Evolutionary conservation across 2,329 filamentous ascomycete species (phyloP), one percentile per base, ranked within the genome.

Genomic region (Leptodontidium sp.): DNA sequence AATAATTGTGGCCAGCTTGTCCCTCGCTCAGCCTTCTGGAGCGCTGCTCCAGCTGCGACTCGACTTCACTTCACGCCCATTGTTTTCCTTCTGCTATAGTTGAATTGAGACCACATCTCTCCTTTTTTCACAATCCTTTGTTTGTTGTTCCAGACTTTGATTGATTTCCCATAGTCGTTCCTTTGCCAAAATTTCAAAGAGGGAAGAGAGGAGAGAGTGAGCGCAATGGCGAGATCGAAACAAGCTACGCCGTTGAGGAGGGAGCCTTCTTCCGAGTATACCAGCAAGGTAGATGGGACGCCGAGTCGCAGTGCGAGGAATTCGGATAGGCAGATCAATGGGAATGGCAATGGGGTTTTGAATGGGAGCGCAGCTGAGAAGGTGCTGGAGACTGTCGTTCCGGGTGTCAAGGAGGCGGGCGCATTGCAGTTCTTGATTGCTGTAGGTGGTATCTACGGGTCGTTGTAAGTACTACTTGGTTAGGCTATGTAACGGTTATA

Each of bases 381-480:
- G 59, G 72, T 77, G 21, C 74, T 80, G 55, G 81, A 80, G 73
- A 77, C 62, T n/a, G 40, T 77, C 71, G 73, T 72, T 69, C 69
- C 75, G 68, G 53, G 77, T 70, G 71, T 71, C 66, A 78, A 81
- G 65, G 86, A 88, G 35, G 86, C 90, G 9, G 92, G 93, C 4
- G 79, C 93, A 38, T 78, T 91, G 76, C 92, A 97, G 80, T 87
- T 98, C 66, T 81, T 94, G 61, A 88, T 97, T 70, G 95, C 94
- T 73, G 93, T 98, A n/a, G 90, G 90, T 7, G 96, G 96, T 69
- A 99, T 99, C 75, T 99, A 99, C 80, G 93, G 91, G 45, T 97
- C 94, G 45, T 99, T 99, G 95, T 98, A 87, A 78, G 87, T 71
- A 49, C 40, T 55, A 64, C 38, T 32, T 59, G 53, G 53, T n/a